Conservation (phyloP, 345 rosid species). For the Rhodomyrtus tomentosa region DNA sequence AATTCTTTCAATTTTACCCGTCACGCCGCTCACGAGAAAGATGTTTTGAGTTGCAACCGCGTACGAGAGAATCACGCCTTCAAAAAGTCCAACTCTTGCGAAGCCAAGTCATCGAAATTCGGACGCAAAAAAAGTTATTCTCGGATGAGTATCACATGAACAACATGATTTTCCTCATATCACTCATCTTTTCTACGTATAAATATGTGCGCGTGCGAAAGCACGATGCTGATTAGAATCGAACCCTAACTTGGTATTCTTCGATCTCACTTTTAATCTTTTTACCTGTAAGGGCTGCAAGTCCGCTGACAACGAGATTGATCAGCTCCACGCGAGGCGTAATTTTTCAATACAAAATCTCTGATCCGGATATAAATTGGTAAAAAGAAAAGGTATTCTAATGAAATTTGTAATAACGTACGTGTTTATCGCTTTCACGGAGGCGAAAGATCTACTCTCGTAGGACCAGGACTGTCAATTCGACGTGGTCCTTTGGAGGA, state of each 20-base stretch:
- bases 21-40: not conserved
- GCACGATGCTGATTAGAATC: too few relatives aligned
- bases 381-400: too few relatives aligned
- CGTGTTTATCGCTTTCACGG: fast-evolving
- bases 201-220: too few relatives aligned
- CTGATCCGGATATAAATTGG: not conserved
- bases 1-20: not conserved
- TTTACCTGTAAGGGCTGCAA: too few relatives aligned
- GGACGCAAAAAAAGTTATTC: not conserved
- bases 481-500: not conserved
- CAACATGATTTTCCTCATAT: not conserved
- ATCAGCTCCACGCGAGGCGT: too few relatives aligned
- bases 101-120: not conserved
- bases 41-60: not conserved
- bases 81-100: not conserved
- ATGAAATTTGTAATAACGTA: too few relatives aligned
- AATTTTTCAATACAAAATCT: fast-evolving
- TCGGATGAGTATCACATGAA: not conserved
- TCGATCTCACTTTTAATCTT: too few relatives aligned
- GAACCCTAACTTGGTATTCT: too few relatives aligned
- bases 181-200: too few relatives aligned
- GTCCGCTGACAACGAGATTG: not conserved
- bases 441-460: not conserved
- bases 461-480: not conserved
- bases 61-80: not conserved